Base-by-base conservation (phyloP, 2,329 filamentous ascomycete species). In the Lachnellula arida region DNA sequence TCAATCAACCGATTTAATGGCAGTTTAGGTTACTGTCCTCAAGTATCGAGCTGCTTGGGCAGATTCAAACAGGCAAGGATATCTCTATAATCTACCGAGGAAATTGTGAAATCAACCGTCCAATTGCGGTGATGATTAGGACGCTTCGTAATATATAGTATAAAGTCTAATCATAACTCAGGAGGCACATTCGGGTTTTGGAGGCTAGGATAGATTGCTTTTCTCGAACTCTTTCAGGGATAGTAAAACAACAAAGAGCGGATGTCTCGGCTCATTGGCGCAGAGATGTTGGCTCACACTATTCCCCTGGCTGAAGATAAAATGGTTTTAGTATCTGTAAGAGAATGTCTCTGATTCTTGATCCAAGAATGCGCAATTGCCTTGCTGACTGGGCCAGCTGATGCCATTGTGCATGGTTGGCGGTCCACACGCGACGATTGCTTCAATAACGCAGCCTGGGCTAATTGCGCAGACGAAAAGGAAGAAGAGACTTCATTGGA, bases 351-450 rank as follows among this genome's bases (percentile, higher is more conserved):
- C 34, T 46, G 15, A 22, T 17, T 34, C 9, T 44, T 35, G 8
- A n/a, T n/a, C 19, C 8, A 35, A 15, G 25, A 44, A 28, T 14
- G 40, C 39, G 49, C 19, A 11, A 52, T 19, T 46, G 17, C 15
- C 39, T 46, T 12, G 17, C 50, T 46, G 25, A 37, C 42, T 25
- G 14, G 23, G 40, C 47, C 46, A 53, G 49, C 50, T 53, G 55
- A 57, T 57, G 55, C 46, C 50, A 53, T 53, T 43, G 37, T 53
- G 55, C 50, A 53, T 46, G 35, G 34, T 15, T 32, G 34, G 28
- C 28, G 32, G 11, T 12, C 49, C 44, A 17, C 19, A 46, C n/a
- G 49, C 49, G 37, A 25, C 49, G 22, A 11, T 39, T 39, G 28
- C 37, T 35, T n/a, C 48, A 34, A 22, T 19, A 28, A 22, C 15